phyloP scores from a whole-genome alignment of 441 rosid species.

The Mallotus repandus region DNA sequence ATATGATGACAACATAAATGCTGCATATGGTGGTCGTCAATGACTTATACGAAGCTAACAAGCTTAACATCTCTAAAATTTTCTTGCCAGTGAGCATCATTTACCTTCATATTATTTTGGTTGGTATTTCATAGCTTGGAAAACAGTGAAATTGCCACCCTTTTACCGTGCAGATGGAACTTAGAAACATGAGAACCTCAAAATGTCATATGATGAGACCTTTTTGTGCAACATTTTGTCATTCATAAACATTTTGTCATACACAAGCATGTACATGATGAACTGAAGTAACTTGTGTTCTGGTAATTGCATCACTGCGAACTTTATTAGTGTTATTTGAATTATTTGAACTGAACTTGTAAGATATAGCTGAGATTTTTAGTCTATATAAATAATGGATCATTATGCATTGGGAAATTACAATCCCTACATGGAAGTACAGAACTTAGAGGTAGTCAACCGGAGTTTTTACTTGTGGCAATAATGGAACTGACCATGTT shows the following conservation, averaged over 20 bases:
- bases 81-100: background rate
- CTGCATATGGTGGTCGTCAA: slow-evolving; percentile 2
- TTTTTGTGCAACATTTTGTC: background rate
- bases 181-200: background rate
- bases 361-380: too few relatives aligned
- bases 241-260: background rate
- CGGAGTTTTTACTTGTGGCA: too few relatives aligned
- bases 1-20: background rate
- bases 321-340: background rate
- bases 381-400: too few relatives aligned
- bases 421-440: background rate
- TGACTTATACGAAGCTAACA: background rate
- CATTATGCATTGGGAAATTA: background rate
- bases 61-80: background rate
- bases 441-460: background rate
- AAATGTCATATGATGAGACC: background rate
- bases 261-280: background rate
- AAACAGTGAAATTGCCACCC: background rate
- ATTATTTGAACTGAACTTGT: too few relatives aligned
- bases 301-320: background rate
- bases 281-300: background rate
- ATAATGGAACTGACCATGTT: too few relatives aligned
- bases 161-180: slow-evolving; percentile 1
- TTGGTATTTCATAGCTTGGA: background rate
- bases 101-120: background rate